Evolutionary conservation across 345 rosid genomes (phyloP).

Genomic region (Turnera subulata): DNA sequence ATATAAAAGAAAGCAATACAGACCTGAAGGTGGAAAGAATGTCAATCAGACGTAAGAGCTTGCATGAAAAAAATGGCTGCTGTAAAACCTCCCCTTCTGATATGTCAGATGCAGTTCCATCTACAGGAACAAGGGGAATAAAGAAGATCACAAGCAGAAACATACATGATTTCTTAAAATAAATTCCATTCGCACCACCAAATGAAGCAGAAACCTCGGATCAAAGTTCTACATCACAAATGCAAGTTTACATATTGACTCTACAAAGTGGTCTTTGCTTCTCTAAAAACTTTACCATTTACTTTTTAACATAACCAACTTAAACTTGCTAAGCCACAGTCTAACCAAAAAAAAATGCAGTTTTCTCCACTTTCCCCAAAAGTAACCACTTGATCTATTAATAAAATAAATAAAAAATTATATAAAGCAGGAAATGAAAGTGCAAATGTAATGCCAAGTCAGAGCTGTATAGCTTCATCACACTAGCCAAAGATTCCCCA

Average conservation of each 20-base stretch:
- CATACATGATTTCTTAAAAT: too few relatives aligned
- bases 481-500: too few relatives aligned
- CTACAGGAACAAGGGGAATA: constrained; percentile 38
- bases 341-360: too few relatives aligned
- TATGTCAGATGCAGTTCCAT: constrained; percentile 40
- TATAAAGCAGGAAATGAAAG: not conserved
- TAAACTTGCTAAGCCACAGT: too few relatives aligned
- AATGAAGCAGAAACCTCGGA: not conserved
- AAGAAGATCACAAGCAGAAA: not conserved
- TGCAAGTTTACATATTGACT: not conserved
- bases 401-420: too few relatives aligned
- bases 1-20: constrained; percentile 11
- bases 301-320: too few relatives aligned
- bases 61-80: constrained; percentile 82
- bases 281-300: too few relatives aligned
- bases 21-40: constrained; percentile 87
- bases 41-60: constrained; percentile 63
- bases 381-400: not conserved
- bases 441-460: too few relatives aligned
- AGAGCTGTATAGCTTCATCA: too few relatives aligned
- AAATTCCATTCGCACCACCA: constrained; percentile 6
- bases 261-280: too few relatives aligned
- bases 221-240: not conserved
- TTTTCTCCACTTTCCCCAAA: too few relatives aligned
- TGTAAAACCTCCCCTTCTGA: constrained; percentile 45